Conservation (phyloP, 176 grass and related monocot genomes). For the Canna indica region DNA sequence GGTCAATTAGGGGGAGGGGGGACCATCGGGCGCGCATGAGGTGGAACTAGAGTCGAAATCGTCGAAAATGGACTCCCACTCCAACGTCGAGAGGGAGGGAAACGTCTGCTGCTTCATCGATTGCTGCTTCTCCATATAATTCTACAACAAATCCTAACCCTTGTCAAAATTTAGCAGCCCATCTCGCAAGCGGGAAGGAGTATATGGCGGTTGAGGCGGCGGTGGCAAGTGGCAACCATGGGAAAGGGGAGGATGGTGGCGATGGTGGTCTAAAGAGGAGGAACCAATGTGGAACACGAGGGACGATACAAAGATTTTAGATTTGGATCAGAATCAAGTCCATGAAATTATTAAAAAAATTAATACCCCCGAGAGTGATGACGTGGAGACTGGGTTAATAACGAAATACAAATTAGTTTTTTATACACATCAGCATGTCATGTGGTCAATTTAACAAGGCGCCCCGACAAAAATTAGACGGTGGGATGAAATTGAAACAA, state of each 20-base stretch:
- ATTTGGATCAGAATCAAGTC: background rate
- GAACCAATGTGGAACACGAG: background rate
- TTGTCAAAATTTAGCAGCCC: background rate
- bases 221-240: too few relatives aligned
- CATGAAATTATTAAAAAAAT: too few relatives aligned
- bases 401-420: too few relatives aligned
- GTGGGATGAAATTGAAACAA: too few relatives aligned
- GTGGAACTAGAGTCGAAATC: constrained; percentile 33
- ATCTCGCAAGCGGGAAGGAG: background rate
- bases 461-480: too few relatives aligned
- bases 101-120: background rate
- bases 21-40: constrained; percentile 42
- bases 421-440: too few relatives aligned
- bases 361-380: too few relatives aligned
- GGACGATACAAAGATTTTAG: background rate
- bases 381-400: too few relatives aligned
- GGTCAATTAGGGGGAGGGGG: constrained; percentile 62
- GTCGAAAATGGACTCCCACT: constrained; percentile 59
- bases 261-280: background rate
- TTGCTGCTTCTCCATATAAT: constrained; percentile 11
- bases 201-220: background rate
- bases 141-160: background rate
- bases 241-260: background rate
- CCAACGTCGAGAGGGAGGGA: constrained; percentile 39
- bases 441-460: too few relatives aligned